Base-by-base conservation (phyloP, 768 basidiomycete genomes). In the Tricholoma flavovirens region DNA sequence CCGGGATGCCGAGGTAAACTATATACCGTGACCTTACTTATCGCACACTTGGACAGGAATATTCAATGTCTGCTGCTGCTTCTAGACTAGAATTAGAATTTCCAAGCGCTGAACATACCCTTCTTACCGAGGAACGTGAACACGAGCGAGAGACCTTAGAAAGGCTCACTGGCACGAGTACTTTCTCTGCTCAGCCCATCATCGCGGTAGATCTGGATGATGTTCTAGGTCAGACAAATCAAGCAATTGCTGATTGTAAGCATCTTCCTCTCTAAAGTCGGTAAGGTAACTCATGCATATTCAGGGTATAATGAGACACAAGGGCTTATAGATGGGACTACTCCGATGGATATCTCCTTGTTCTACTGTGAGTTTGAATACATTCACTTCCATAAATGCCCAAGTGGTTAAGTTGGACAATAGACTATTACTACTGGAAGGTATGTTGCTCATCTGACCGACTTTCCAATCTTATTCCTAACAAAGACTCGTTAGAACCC, bases 401-500 rank as follows among this genome's bases (percentile, higher is more conserved):
- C 29, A 8, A 19, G 4, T 42, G 43, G 35, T 14, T 19, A 43
- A 33, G n/a, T 26, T 43, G 40, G 12, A 29, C 11, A n/a, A 17
- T 15, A 84, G 83, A 88, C 64, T 87, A 87, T 61, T 87, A 86
- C 66, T 88, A 85, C 64, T 88, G 87, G 87, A 87, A 86, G 77
- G 87, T 80, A 45, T 11, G 22, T 35, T 30, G 21, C 24, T 38
- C 15, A n/a, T 53, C 14, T 15, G 48, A n/a, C n/a, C n/a, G n/a
- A 38, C 1, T 14, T 19, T 32, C 12, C 6, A 35, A 17, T 30
- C 45, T 36, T 43, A 9, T n/a, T 33, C 38, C 40, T 19, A 26
- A 50, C 51, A 26, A 17, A 19, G 26, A 36, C n/a, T 48, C n/a
- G 45, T 19, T 50, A 80, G 78, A 80, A 80, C 62, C 77, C 76